Conservation (phyloP, 1,139 yeast species). For the Kazachstania sp. region DNA sequence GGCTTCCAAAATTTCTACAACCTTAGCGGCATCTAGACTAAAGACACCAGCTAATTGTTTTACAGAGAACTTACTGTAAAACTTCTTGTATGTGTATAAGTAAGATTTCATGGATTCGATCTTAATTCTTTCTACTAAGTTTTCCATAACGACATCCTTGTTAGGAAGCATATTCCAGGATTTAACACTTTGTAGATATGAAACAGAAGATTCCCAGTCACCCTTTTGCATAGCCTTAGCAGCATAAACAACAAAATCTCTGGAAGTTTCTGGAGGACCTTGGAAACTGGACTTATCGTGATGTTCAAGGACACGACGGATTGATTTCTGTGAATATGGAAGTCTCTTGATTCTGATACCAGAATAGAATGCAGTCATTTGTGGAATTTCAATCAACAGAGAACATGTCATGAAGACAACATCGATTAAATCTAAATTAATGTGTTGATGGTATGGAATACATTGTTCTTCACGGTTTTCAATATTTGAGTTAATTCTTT, state of each 20-base stretch:
- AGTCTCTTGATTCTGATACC: constrained; percentile 56
- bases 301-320: constrained; percentile 85
- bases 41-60: constrained; percentile 57
- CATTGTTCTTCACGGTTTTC: constrained; percentile 54
- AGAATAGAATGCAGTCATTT: constrained; percentile 55
- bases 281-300: constrained; percentile 92
- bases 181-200: constrained; percentile 65
- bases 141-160: constrained; percentile 52
- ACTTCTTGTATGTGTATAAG: constrained; percentile 72
- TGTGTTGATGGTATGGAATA: constrained; percentile 97
- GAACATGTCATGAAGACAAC: constrained; percentile 90
- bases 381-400: constrained; percentile 84
- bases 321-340: constrained; percentile 61
- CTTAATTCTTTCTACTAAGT: constrained; percentile 74
- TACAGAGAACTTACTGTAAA: constrained; percentile 69
- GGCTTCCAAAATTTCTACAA: constrained; percentile 57
- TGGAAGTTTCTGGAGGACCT: constrained; percentile 96
- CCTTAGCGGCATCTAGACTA: constrained; percentile 49
- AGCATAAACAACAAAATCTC: constrained; percentile 90
- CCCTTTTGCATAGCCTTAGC: constrained; percentile 85
- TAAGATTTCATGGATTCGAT: constrained; percentile 86
- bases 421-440: constrained; percentile 89
- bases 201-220: constrained; percentile 76
- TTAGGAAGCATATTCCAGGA: constrained; percentile 84
- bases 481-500: constrained; percentile 40